Evolutionary conservation across 1,284 basidiomycete species (phyloP).

Genomic region (Cryptococcus sp.): DNA sequence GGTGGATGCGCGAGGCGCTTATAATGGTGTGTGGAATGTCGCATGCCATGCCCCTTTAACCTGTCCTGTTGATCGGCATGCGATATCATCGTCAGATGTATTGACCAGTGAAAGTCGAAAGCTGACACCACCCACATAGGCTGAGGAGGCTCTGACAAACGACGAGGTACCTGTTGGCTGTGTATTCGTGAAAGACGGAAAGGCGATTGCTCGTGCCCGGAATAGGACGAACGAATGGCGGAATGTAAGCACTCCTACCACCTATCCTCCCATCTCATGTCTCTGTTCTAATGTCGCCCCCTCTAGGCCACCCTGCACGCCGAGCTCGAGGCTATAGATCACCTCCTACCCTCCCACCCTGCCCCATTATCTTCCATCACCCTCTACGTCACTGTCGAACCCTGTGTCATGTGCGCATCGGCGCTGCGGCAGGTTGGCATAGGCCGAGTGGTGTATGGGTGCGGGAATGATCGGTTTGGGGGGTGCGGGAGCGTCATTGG

Average conservation of each 20-base stretch:
- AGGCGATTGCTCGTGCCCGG: slow-evolving; percentile 76
- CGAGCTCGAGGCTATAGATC: slow-evolving; percentile 94
- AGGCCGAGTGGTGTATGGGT: slow-evolving; percentile 85
- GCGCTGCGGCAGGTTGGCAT: slow-evolving; percentile 93
- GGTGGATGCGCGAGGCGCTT: slow-evolving; percentile 51
- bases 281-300: background rate
- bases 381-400: slow-evolving; percentile 97
- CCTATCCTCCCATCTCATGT: background rate
- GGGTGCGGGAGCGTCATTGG: slow-evolving; percentile 93
- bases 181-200: slow-evolving; percentile 78
- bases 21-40: slow-evolving; percentile 37
- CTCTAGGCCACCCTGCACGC: slow-evolving; percentile 90
- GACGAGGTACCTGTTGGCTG: slow-evolving; percentile 96
- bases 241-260: slow-evolving; percentile 60
- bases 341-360: slow-evolving; percentile 65
- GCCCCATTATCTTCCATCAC: slow-evolving; percentile 71
- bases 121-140: slow-evolving; percentile 37
- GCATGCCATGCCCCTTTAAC: background rate
- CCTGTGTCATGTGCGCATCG: slow-evolving; percentile 98
- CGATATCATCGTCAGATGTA: background rate
- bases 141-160: slow-evolving; percentile 71
- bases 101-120: background rate
- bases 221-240: slow-evolving; percentile 93
- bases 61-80: background rate
- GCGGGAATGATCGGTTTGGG: slow-evolving; percentile 94